Conservation (phyloP, 1,284 basidiomycete species). For the Fomitiporia mediterranea region DNA sequence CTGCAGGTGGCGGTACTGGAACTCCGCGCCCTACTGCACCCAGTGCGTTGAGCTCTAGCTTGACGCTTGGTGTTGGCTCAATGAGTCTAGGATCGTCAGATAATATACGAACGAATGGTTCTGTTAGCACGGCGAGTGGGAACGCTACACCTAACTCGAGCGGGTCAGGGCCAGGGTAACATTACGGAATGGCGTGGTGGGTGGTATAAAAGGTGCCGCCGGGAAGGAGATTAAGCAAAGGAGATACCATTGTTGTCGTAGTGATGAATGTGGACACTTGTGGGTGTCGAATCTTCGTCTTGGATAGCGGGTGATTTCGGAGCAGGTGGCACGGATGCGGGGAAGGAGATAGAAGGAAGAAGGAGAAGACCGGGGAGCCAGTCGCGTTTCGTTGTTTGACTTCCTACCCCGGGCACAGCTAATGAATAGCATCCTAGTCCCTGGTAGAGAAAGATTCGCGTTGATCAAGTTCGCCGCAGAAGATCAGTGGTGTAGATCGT, state of each 20-base stretch:
- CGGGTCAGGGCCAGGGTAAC: conserved; percentile 1
- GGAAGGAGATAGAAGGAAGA: not conserved
- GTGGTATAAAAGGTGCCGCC: too few relatives aligned
- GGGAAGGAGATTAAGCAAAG: too few relatives aligned
- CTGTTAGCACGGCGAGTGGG: not conserved
- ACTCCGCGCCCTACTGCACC: not conserved
- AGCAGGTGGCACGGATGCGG: not conserved
- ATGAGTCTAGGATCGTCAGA: conserved; percentile 2
- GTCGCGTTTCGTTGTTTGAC: conserved; percentile 2
- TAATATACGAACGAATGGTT: conserved; percentile 11
- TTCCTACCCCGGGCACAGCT: conserved; percentile 22
- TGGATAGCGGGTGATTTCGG: conserved; percentile 8
- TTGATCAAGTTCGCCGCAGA: not conserved
- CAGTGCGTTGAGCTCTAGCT: not conserved
- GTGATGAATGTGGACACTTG: not conserved
- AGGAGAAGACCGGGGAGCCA: conserved; percentile 4
- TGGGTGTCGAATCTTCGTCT: not conserved
- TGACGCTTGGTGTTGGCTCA: not conserved
- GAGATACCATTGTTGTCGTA: not conserved
- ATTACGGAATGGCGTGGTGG: not conserved
- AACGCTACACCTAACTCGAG: not conserved
- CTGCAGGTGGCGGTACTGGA: not conserved
- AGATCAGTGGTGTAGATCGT: conserved; percentile 3
- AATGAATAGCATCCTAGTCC: conserved; percentile 1
- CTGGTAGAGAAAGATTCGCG: not conserved